Evolutionary conservation across 257 asterid species (phyloP).

Genomic region (Schizonepeta tenuifolia): DNA sequence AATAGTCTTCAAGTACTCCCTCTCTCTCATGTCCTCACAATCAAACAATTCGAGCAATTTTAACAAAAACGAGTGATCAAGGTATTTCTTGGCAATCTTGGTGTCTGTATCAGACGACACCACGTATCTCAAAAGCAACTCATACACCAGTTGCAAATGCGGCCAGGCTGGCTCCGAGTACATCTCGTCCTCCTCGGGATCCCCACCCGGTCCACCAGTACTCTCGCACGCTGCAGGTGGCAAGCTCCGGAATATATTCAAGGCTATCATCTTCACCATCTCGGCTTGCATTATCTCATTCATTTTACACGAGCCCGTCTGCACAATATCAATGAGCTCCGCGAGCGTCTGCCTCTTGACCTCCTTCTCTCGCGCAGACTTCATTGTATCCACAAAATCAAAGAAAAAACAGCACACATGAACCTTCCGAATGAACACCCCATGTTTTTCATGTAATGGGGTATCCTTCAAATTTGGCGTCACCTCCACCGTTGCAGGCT

Average conservation of each 20-base stretch:
- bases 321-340: constrained; percentile 80
- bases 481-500: constrained; percentile 74
- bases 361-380: constrained; percentile 89
- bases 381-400: constrained; percentile 73
- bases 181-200: constrained; percentile 90
- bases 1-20: constrained; percentile 89
- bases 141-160: constrained; percentile 84
- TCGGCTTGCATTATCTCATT: constrained; percentile 93
- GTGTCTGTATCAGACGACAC: constrained; percentile 72
- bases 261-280: constrained; percentile 72
- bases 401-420: constrained; percentile 71
- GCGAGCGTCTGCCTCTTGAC: constrained; percentile 86
- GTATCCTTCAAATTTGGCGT: constrained; percentile 74
- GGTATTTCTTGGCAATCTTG: constrained; percentile 71
- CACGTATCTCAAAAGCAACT: constrained; percentile 70
- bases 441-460: constrained; percentile 62
- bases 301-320: constrained; percentile 74
- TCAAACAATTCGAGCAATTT: constrained; percentile 77
- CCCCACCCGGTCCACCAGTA: constrained; percentile 56
- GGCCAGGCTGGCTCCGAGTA: constrained; percentile 85
- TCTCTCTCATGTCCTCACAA: constrained; percentile 86
- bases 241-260: constrained; percentile 72
- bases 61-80: constrained; percentile 76
- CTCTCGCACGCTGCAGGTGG: constrained; percentile 72
- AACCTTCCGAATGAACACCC: constrained; percentile 71